Percentiles rank a stretch among this genome's conserved stretches.
Conservation (phyloP, 805 yeast genomes). For the Saturnispora saitoi region DNA sequence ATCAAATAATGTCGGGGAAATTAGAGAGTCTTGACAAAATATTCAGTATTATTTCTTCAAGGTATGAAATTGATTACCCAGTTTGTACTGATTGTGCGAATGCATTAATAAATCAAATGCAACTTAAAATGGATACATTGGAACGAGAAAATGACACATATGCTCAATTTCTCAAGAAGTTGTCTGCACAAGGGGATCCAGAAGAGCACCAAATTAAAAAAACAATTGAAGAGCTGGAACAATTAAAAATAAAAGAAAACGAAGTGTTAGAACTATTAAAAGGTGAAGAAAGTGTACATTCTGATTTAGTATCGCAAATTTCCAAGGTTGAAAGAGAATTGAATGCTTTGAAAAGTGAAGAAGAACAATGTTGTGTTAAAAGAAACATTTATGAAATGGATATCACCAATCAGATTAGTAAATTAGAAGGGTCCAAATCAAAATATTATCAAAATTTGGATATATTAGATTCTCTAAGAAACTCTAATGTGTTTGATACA, state of each 20-base stretch:
- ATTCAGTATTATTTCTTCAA: constrained; percentile 67
- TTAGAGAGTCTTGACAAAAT: constrained; percentile 48
- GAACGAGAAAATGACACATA: constrained; percentile 75
- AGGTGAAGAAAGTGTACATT: constrained; percentile 35
- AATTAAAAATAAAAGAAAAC: constrained; percentile 34
- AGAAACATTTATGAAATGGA: constrained; percentile 53
- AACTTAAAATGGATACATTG: constrained; percentile 60
- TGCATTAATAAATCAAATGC: constrained; percentile 53
- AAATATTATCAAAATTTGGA: constrained; percentile 53
- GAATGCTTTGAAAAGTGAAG: constrained; percentile 32
- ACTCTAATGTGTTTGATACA: constrained; percentile 74
- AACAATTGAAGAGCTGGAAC: constrained; percentile 38
- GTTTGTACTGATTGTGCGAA: constrained; percentile 82
- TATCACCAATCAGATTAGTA: constrained; percentile 39
- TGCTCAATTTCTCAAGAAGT: constrained; percentile 58
- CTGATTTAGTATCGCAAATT: constrained; percentile 41
- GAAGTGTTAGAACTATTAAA: constrained; percentile 32
- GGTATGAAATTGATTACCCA: constrained; percentile 76
- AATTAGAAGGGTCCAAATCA: constrained; percentile 54
- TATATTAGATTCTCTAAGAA: constrained; percentile 62
- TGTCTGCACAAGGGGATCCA: constrained; percentile 49
- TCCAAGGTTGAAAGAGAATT: constrained; percentile 34
- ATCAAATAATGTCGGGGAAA: constrained; percentile 11
- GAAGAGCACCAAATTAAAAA: constrained; percentile 34
- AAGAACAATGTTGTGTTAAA: constrained; percentile 36